Percentiles rank a stretch among this genome's conserved stretches.
phyloP scores from a whole-genome alignment of 2,329 filamentous ascomycete genomes.

The Fusarium scirpi region DNA sequence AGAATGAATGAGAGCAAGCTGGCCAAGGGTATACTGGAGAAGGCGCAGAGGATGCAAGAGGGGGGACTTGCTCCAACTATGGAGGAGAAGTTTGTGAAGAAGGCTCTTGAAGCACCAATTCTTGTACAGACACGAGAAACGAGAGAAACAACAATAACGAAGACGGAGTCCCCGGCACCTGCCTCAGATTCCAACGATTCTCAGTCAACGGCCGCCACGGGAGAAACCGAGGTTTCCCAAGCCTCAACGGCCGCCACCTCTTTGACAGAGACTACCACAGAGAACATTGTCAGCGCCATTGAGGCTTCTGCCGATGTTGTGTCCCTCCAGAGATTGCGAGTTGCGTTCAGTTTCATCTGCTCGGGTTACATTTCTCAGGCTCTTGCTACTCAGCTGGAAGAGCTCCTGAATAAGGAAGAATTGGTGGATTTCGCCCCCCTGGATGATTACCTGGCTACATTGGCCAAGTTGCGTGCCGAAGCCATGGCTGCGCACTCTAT shows the following conservation, averaged over 20 bases:
- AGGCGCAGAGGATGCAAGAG: constrained; percentile 76
- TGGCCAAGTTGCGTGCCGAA: constrained; percentile 77
- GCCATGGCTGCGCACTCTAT: constrained; percentile 75
- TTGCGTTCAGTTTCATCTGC: constrained; percentile 74
- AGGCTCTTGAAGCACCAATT: constrained; percentile 80
- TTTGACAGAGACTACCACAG: constrained; percentile 50
- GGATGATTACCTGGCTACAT: constrained; percentile 73
- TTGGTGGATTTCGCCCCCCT: constrained; percentile 76
- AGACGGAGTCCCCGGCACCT: constrained; percentile 36
- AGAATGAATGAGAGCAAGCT: constrained; percentile 81
- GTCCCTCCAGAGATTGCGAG: constrained; percentile 72
- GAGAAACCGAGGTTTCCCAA: constrained; percentile 55
- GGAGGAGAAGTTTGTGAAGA: constrained; percentile 85
- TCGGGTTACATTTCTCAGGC: constrained; percentile 67
- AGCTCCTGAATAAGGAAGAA: constrained; percentile 52
- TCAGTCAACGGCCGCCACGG: constrained; percentile 56
- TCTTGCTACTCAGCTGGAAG: constrained; percentile 58
- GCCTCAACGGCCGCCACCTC: constrained; percentile 62
- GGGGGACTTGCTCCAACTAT: constrained; percentile 79
- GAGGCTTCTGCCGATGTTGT: constrained; percentile 62
- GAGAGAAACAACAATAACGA: constrained; percentile 23
- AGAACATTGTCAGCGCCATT: constrained; percentile 57
- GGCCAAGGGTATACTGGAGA: constrained; percentile 71
- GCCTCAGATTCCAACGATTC: constrained; percentile 53
- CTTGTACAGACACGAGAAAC: constrained; percentile 72